Base-by-base conservation (phyloP, 1,284 basidiomycete genomes). In the Trichosporon faecale region DNA sequence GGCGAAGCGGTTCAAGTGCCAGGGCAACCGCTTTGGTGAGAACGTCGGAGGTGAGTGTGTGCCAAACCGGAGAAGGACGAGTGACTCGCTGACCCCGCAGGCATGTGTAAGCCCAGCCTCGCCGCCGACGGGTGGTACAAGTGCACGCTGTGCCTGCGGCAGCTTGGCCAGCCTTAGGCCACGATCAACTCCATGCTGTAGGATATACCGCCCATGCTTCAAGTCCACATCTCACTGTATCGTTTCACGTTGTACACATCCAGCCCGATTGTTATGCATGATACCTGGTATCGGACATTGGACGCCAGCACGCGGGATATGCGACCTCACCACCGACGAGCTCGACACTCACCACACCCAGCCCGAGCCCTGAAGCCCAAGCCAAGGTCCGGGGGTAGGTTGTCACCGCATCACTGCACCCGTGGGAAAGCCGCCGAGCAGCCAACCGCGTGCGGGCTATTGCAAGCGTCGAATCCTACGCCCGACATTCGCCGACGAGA, bases 1-100 rank as follows among this genome's bases (percentile, higher is more conserved):
- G 25, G 63, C 67, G 33, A 44, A 44, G 37, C 63, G 63, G 37
- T 64, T 64, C 63, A n/a, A 23, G 9, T 68, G 67, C 29, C 33
- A 64, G 9, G 67, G 67, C 18, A 68, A 64, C 27, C 46, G n/a
- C 18, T 49, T 68, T n/a, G 67, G 67, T 14, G 64, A 64, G 49
- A 65, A 65, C 27, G 52, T 60, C 49, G 40, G 57, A 18, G 67
- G 67, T 68, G 16, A 44, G 67, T 68, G 5, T 18, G 21, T 16
- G 2, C 27, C 14, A 23, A 35, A 23, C 5, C 0, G 2, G 2
- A 2, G 23, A 12, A 2, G 11, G 33, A 11, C n/a, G n/a, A n/a
- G n/a, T 1, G 23, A 16, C 40, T 21, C 64, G n/a, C 44, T 35
- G 33, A 64, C 64, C 18, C 21, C 21, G 21, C 52, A 68, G 68